These are phyloP conservation scores for Xerocomellus amylosporus DNA, from an alignment of 768 basidiomycete species.

Conservation along the genomic window DNA sequence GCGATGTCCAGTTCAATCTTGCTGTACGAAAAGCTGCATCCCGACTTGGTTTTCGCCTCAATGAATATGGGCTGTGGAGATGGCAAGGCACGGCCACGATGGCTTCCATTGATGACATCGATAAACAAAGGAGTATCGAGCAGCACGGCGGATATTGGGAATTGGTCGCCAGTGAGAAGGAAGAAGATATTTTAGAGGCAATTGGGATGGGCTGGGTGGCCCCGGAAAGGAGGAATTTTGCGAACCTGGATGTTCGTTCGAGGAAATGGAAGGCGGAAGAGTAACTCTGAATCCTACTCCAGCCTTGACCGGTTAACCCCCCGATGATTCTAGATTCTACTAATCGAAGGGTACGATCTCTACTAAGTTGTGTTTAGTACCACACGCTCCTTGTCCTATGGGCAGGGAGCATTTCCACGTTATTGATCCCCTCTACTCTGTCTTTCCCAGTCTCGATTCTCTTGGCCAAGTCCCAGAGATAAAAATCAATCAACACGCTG, in stretches of 20 bases:
- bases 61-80: constrained; percentile 65
- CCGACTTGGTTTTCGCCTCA: constrained; percentile 47
- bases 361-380: constrained; percentile 51
- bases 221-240: constrained; percentile 27
- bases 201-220: constrained; percentile 28
- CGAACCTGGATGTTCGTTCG: constrained; percentile 7
- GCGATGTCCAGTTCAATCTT: constrained; percentile 48
- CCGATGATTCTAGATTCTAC: constrained; percentile 3
- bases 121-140: constrained; percentile 6
- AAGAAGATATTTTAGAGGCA: constrained; percentile 26
- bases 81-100: constrained; percentile 35
- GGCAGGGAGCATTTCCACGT: constrained; percentile 57
- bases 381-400: constrained; percentile 83
- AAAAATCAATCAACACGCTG: constrained; percentile 88
- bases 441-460: constrained; percentile 63
- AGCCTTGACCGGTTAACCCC: neutral
- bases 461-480: constrained; percentile 86
- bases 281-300: neutral
- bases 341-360: constrained; percentile 14
- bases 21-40: constrained; percentile 43
- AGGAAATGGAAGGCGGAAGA: constrained; percentile 4
- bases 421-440: constrained; percentile 55
- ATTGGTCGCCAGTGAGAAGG: constrained; percentile 20
- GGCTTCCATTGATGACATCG: neutral
- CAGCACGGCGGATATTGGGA: constrained; percentile 23